These are phyloP conservation scores for Chlorella sorokiniana DNA, from an alignment of 139 green algal genomes.

Conservation along the genomic window DNA sequence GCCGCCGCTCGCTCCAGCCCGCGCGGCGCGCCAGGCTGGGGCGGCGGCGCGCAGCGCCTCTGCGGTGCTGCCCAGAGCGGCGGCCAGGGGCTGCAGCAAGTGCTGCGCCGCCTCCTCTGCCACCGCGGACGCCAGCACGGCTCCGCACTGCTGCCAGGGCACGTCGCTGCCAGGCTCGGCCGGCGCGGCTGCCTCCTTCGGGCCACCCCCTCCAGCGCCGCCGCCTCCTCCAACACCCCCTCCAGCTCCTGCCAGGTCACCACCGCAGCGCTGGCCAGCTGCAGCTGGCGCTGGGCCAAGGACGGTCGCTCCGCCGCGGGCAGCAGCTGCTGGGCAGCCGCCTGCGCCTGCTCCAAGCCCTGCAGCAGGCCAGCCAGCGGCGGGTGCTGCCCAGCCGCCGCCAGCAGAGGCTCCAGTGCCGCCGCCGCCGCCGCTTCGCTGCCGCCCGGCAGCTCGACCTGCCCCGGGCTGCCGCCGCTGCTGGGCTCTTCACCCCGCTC, in stretches of 20 bases:
- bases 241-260: slow-evolving; percentile 4
- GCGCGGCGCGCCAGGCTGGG: slow-evolving; percentile 20
- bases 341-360: slow-evolving; percentile 20
- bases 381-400: slow-evolving; percentile 12
- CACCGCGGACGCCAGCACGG: background rate
- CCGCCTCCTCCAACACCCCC: background rate
- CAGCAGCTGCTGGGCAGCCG: slow-evolving; percentile 11
- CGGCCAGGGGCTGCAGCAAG: slow-evolving; percentile 12
- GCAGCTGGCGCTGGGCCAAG: slow-evolving; percentile 13
- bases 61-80: background rate
- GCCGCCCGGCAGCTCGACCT: background rate
- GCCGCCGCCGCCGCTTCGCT: background rate
- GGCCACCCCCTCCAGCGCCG: background rate
- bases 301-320: background rate
- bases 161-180: background rate
- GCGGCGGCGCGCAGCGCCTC: slow-evolving; percentile 4
- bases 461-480: background rate
- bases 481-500: background rate
- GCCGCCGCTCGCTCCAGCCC: background rate
- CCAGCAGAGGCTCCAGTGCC: slow-evolving; percentile 7
- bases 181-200: background rate
- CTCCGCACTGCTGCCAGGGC: slow-evolving; percentile 12
- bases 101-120: background rate
- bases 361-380: slow-evolving; percentile 8
- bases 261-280: background rate